A percentile compares a stretch with the other conserved stretches of the same genome.
phyloP scores from a whole-genome alignment of 768 basidiomycete genomes.

The Russula dissimulans region DNA sequence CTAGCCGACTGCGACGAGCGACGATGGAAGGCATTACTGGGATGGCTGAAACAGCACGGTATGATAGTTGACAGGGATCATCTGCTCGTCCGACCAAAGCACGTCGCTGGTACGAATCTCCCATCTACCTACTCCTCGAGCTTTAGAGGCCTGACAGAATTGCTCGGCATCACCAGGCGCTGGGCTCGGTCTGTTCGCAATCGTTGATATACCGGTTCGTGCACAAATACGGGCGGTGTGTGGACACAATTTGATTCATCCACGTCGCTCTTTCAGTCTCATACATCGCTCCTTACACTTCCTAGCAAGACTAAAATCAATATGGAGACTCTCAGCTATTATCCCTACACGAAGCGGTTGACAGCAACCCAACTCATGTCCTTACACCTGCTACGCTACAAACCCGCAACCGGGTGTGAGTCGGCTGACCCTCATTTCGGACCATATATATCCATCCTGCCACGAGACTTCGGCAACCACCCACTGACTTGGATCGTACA shows the following conservation, averaged over 20 bases:
- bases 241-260: background rate
- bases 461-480: slow-evolving; percentile 62
- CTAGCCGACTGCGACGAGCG: background rate
- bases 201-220: slow-evolving; percentile 35
- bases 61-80: slow-evolving; percentile 27
- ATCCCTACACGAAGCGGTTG: slow-evolving; percentile 42
- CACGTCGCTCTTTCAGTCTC: background rate
- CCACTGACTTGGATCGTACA: slow-evolving; percentile 69
- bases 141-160: background rate
- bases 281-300: slow-evolving; percentile 47
- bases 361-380: slow-evolving; percentile 71
- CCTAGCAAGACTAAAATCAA: slow-evolving; percentile 70
- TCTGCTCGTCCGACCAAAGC: slow-evolving; percentile 44
- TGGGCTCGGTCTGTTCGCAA: slow-evolving; percentile 64
- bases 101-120: slow-evolving; percentile 38
- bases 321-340: slow-evolving; percentile 48
- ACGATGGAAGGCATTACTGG: slow-evolving; percentile 15
- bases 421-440: slow-evolving; percentile 52
- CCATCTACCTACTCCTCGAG: slow-evolving; percentile 1
- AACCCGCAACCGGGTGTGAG: slow-evolving; percentile 33
- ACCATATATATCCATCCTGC: slow-evolving; percentile 74
- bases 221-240: background rate
- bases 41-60: slow-evolving; percentile 14
- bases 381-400: slow-evolving; percentile 68
- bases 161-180: slow-evolving; percentile 33